A percentile compares a stretch with the other conserved stretches of the same genome.
phyloP scores from a whole-genome alignment of 2,329 filamentous ascomycete genomes.

The Aspergillus niger region DNA sequence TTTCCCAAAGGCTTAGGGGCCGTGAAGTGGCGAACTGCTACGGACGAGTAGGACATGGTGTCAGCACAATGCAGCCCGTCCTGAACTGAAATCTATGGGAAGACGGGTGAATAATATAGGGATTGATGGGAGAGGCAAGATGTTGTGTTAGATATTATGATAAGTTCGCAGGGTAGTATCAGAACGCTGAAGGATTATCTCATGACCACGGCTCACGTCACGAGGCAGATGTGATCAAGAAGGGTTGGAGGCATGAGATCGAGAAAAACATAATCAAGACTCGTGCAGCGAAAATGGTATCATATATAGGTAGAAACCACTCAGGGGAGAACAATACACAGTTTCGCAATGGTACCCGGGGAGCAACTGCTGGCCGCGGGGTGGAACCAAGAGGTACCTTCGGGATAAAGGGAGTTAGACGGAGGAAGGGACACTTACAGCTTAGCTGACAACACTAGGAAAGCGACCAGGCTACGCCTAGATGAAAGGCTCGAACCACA shows the following conservation, averaged over 20 bases:
- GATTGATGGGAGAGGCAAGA: constrained; percentile 81
- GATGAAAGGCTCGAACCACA: constrained; percentile 10
- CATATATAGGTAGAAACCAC: not conserved
- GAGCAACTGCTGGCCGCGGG: constrained; percentile 4
- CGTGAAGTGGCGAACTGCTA: constrained; percentile 70
- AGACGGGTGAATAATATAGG: constrained; percentile 75
- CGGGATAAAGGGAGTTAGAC: constrained; percentile 3
- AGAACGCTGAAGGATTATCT: constrained; percentile 66
- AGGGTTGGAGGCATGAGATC: constrained; percentile 3
- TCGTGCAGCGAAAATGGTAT: not conserved
- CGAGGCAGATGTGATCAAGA: constrained; percentile 12
- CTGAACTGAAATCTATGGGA: constrained; percentile 60
- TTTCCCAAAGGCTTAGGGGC: constrained; percentile 73
- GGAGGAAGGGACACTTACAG: constrained; percentile 2
- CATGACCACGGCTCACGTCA: constrained; percentile 26
- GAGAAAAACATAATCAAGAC: constrained; percentile 3
- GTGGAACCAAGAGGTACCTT: constrained; percentile 1
- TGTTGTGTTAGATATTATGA: constrained; percentile 90
- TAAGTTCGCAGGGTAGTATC: constrained; percentile 80
- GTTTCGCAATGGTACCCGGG: not conserved
- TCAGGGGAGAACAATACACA: not conserved
- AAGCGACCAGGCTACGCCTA: constrained; percentile 6
- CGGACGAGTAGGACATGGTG: constrained; percentile 60
- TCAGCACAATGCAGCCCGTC: constrained; percentile 41
- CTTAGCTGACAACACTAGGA: not conserved